phyloP scores from a whole-genome alignment of 495 filamentous ascomycete species.

The Lophiotrema nucula region DNA sequence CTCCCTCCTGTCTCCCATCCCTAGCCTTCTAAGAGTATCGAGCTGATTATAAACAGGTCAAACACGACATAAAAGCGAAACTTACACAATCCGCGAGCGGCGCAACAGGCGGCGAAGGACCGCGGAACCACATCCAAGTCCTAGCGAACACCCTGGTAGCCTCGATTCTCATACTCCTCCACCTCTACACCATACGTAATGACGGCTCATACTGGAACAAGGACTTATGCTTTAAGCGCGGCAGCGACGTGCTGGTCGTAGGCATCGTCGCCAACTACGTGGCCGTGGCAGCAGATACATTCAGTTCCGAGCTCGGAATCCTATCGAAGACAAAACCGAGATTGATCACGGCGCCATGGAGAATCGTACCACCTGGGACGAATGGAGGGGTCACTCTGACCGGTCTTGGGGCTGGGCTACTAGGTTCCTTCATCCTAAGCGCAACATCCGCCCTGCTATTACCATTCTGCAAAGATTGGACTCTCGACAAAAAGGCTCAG shows the following conservation, averaged over 20 bases:
- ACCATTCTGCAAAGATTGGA: constrained; percentile 60
- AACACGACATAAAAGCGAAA: constrained; percentile 78
- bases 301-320: constrained; percentile 93
- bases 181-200: constrained; percentile 63
- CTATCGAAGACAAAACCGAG: constrained; percentile 71
- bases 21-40: neutral
- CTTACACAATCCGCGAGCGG: constrained; percentile 77
- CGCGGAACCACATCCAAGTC: constrained; percentile 84
- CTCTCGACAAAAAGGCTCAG: constrained; percentile 19
- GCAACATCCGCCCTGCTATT: constrained; percentile 61
- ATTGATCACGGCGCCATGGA: constrained; percentile 77
- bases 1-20: neutral
- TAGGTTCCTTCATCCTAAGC: constrained; percentile 73
- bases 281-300: constrained; percentile 87
- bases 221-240: constrained; percentile 39
- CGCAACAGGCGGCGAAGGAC: constrained; percentile 69
- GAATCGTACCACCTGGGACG: constrained; percentile 82
- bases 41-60: constrained; percentile 55
- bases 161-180: constrained; percentile 67
- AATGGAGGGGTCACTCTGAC: constrained; percentile 83
- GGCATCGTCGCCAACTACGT: constrained; percentile 74
- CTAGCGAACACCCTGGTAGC: constrained; percentile 83
- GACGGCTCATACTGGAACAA: constrained; percentile 32
- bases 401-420: constrained; percentile 70
- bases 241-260: constrained; percentile 53